These are phyloP conservation scores for Candida odintsovae DNA, from an alignment of 805 yeast species.

Conservation along the genomic window DNA sequence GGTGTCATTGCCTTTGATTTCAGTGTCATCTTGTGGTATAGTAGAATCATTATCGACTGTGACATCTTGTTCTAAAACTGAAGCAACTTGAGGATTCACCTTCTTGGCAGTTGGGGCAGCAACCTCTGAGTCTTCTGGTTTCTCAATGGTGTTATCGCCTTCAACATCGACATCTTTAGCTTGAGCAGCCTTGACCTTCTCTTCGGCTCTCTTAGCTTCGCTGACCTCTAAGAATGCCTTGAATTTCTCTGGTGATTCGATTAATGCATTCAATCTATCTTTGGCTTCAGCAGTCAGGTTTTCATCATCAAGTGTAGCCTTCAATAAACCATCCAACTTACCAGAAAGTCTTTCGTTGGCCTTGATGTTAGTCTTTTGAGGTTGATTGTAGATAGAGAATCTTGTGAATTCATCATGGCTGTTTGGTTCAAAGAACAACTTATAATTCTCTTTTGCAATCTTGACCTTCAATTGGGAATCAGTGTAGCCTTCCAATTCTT, in stretches of 20 bases:
- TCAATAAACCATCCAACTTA: conserved; percentile 31
- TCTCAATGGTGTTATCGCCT: conserved; percentile 15
- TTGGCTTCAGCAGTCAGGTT: conserved; percentile 24
- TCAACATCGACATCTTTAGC: conserved; percentile 9
- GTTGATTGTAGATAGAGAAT: conserved; percentile 41
- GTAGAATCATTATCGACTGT: conserved; percentile 45
- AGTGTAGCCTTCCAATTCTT: conserved; percentile 52
- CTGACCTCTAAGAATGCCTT: conserved; percentile 5
- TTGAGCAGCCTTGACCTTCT: conserved; percentile 8
- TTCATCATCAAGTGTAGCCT: conserved; percentile 21
- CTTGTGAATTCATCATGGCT: conserved; percentile 78
- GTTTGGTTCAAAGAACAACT: conserved; percentile 72
- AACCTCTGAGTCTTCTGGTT: conserved; percentile 16
- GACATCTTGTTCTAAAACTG: conserved; percentile 23
- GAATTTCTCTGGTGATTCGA: conserved; percentile 18
- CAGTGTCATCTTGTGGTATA: conserved; percentile 43
- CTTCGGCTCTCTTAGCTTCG: conserved; percentile 5
- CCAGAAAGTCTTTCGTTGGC: conserved; percentile 30
- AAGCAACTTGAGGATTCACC: conserved; percentile 18
- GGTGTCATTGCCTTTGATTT: conserved; percentile 32
- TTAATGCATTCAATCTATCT: conserved; percentile 17
- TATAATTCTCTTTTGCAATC: conserved; percentile 71
- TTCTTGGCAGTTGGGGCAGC: conserved; percentile 9
- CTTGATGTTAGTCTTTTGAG: conserved; percentile 25
- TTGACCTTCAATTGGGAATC: conserved; percentile 72